Base-by-base conservation (phyloP, 2,329 filamentous ascomycete species). In the Fusarium sororula region DNA sequence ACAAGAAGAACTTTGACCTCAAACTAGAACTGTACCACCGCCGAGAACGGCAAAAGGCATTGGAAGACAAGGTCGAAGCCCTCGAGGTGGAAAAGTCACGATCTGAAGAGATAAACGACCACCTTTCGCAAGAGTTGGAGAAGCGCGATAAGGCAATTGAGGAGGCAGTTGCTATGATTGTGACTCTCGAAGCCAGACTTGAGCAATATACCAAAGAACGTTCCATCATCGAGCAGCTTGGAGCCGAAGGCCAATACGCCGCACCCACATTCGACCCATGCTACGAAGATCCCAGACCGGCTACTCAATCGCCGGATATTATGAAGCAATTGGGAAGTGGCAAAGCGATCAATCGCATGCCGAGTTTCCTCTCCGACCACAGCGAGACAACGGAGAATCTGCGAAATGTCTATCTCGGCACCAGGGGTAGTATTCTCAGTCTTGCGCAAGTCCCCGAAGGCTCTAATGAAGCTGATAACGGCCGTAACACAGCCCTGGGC, bases 1-100 rank as follows among this genome's bases (percentile, higher is more conserved):
- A 92, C 80, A 94, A 94, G 79, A 90, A 93, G 81, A 94, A 94
- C 77, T 94, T 94, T 75, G 92, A 93, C 74, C 85, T 94, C 47
- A 94, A 94, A 80, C 84, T 94, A 38, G 92, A 94, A 79, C 81
- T 94, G 2, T 93, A 88, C 75, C 91, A 94, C 78, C 87, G 91
- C 12, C 87, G 92, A 35, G 89, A 94, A 81, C 87, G 88, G 60
- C 90, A 92, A 77, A 86, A 85, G 14, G 83, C 83, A 28, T 77
- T 94, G 39, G 91, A 93, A 77, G 85, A 87, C 39, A 85, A 86
- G 45, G 75, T 91, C n/a, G 87, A 90, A 42, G 80, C 80, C 9
- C 82, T 93, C 24, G 88, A 90, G 70, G 80, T 81, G 13, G 86
- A 90, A 60, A 87, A 88, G 69, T 81, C 81, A 8, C 87, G 91